Percentiles rank a stretch among this genome's conserved stretches.
These are phyloP conservation scores for Castanea sativa DNA, from an alignment of 306 rosid species.

Conservation along the genomic window DNA sequence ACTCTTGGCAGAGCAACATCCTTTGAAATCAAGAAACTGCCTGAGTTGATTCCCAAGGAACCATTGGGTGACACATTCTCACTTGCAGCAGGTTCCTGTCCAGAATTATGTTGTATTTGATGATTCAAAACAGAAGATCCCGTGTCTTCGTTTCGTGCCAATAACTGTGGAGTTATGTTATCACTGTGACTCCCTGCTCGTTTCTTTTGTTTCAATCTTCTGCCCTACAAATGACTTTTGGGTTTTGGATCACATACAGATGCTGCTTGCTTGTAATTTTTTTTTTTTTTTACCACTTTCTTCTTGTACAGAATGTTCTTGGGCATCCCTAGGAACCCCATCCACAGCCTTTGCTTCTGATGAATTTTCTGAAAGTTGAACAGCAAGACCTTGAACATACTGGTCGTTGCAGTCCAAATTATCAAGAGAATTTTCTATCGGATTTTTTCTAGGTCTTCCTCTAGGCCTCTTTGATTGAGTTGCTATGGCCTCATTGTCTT, in stretches of 20 bases:
- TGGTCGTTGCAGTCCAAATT: conserved; percentile 29
- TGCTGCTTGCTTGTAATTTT: conserved; percentile 24
- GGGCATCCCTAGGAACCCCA: conserved; percentile 27
- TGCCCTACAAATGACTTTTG: conserved; percentile 23
- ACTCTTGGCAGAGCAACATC: conserved; percentile 68
- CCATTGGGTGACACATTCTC: not conserved
- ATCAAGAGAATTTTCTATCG: conserved; percentile 16
- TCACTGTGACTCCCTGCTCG: conserved; percentile 22
- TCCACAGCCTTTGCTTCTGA: conserved; percentile 37
- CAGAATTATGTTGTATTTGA: conserved; percentile 27
- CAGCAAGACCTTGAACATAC: conserved; percentile 32
- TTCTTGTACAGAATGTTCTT: conserved; percentile 33
- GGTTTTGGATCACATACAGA: conserved; percentile 27
- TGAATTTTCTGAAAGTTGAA: conserved; percentile 44
- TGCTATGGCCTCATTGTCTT: not conserved
- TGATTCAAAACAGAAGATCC: conserved; percentile 26
- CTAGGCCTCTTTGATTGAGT: not conserved
- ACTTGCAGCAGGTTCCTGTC: conserved; percentile 26
- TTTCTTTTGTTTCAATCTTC: conserved; percentile 26
- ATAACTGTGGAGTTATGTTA: conserved; percentile 27
- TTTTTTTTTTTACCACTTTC: conserved; percentile 26
- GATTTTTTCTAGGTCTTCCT: conserved; percentile 42
- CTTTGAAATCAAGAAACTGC: conserved; percentile 38
- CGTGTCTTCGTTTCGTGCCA: conserved; percentile 25
- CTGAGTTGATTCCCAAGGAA: conserved; percentile 24